Evolutionary conservation across 495 filamentous ascomycete genomes (phyloP), one percentile per base, ranked within the genome.

Genomic region (Podospora appendiculata): DNA sequence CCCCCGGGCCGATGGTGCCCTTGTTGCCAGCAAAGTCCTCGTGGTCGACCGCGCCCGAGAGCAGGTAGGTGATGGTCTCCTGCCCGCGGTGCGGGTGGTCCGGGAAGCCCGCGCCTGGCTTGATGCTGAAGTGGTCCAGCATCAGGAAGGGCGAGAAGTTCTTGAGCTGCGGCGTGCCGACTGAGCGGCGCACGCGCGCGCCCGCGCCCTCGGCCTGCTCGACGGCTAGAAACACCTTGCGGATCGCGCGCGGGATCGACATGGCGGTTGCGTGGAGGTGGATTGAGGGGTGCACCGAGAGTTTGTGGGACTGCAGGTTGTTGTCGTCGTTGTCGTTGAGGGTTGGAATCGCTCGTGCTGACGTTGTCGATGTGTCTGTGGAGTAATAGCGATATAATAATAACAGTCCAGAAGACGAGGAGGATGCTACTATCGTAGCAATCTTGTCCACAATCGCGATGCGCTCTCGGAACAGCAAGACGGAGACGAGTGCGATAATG

Each of bases 101-200:
- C 8, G 59, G 61, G 19, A 67, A 64, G 1, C 92, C 92, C 17
- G 91, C 87, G 44, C 87, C 88, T 14, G 84, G 83, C 32, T 80
- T 78, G 59, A 90, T 81, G 41, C 76, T 81, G 76, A 96, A 96
- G 71, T 96, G 89, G 67, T 98, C 92, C 19, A 96, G 87, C 92
- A 98, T 96, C 12, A 98, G 79, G 75, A 98, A 98, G 10, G 92
- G 92, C 16, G 81, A 85, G 74, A 98, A 87, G 71, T 95, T 89
- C 62, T 85, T 80, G 4, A 96, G 78, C 54, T 87, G 79, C 6
- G 86, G 76, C 3, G 88, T 94, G 47, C 92, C 92, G 62, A 98
- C 89, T 32, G 87, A 90, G 55, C 92, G 85, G 39, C 92, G 82
- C 3, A 97, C 92, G 41, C 86, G 77, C 0, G 92, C 92, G 38